These are phyloP conservation scores for Barnettozyma californica DNA, from an alignment of 805 yeast species.

Conservation along the genomic window DNA sequence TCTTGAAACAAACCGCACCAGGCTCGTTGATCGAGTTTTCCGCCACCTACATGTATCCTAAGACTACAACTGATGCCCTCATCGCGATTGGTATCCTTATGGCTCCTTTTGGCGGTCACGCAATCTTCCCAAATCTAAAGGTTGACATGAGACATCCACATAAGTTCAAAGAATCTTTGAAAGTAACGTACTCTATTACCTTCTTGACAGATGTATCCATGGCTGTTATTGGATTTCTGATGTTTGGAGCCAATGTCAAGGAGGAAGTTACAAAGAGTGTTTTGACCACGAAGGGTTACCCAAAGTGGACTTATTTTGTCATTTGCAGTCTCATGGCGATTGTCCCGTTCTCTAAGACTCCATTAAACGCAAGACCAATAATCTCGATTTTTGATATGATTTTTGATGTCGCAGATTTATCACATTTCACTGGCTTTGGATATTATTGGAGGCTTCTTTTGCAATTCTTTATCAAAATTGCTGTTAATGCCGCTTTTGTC, in stretches of 20 bases:
- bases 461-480: constrained; percentile 26
- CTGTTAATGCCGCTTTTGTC: constrained; percentile 55
- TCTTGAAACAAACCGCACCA: constrained; percentile 54
- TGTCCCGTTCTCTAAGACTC: constrained; percentile 80
- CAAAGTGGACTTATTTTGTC: constrained; percentile 50
- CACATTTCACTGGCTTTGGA: constrained; percentile 17
- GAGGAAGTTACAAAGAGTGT: constrained; percentile 79
- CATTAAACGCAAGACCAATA: constrained; percentile 78
- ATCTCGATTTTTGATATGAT: constrained; percentile 61
- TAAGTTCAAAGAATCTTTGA: constrained; percentile 48
- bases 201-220: constrained; percentile 55
- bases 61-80: constrained; percentile 42
- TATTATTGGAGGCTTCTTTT: constrained; percentile 18
- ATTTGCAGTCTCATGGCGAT: constrained; percentile 71
- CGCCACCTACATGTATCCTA: constrained; percentile 66
- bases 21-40: constrained; percentile 68
- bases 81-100: constrained; percentile 62
- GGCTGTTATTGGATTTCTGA: constrained; percentile 64
- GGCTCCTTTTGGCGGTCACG: constrained; percentile 86
- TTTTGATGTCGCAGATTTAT: constrained; percentile 27
- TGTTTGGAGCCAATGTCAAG: constrained; percentile 69
- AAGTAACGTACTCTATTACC: constrained; percentile 55
- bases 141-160: constrained; percentile 67
- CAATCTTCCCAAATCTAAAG: constrained; percentile 69
- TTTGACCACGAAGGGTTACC: constrained; percentile 61